phyloP scores from a whole-genome alignment of 2,329 filamentous ascomycete genomes.

The Sarocladiaceae sp. region DNA sequence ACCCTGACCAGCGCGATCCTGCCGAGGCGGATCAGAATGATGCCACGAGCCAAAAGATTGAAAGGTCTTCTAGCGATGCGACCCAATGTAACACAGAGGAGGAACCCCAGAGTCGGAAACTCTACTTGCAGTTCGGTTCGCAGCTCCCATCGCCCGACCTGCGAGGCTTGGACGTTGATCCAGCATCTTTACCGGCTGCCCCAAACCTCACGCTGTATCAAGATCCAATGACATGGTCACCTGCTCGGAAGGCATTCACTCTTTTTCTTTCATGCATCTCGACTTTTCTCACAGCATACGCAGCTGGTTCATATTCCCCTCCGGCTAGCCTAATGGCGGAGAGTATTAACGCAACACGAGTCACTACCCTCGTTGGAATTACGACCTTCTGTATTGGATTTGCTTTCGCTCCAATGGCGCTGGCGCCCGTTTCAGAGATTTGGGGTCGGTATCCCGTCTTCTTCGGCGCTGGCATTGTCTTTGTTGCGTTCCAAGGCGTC shows the following conservation, averaged over 20 bases:
- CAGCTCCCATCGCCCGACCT: slow-evolving; percentile 3
- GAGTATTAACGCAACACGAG: slow-evolving; percentile 57
- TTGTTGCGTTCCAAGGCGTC: slow-evolving; percentile 62
- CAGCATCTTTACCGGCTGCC: slow-evolving; percentile 16
- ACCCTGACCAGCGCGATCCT: not conserved
- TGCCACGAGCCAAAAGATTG: not conserved
- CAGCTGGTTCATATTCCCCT: slow-evolving; percentile 73
- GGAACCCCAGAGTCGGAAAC: not conserved
- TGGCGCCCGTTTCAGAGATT: slow-evolving; percentile 83
- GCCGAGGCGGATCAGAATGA: not conserved
- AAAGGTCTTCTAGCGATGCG: not conserved
- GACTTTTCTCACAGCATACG: slow-evolving; percentile 72
- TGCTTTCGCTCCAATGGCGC: slow-evolving; percentile 74
- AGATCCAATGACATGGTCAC: slow-evolving; percentile 70
- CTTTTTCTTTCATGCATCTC: slow-evolving; percentile 70
- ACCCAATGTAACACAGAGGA: not conserved
- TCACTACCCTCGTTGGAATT: slow-evolving; percentile 68
- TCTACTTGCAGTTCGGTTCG: not conserved
- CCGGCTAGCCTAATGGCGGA: slow-evolving; percentile 57
- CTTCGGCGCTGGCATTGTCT: slow-evolving; percentile 64
- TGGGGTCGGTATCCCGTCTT: slow-evolving; percentile 84
- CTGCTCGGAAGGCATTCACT: slow-evolving; percentile 61
- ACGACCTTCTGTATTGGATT: slow-evolving; percentile 80
- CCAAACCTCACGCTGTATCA: slow-evolving; percentile 62
- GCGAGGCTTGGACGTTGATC: not conserved